Conservation (phyloP, 306 rosid genomes). For the Senna siamea region DNA sequence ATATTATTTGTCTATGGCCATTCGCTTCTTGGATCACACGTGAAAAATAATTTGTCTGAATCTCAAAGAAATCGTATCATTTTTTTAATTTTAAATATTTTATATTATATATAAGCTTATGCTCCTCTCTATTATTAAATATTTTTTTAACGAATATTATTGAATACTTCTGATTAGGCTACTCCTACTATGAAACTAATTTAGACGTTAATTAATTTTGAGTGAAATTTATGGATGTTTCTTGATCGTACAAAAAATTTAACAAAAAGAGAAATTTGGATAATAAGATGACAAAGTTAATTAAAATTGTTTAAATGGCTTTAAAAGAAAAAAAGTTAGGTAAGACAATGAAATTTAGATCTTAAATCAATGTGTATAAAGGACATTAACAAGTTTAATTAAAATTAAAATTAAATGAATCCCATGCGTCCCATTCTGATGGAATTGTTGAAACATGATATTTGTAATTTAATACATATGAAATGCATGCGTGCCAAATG, state of each 20-base stretch:
- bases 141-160: no score
- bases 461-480: no score
- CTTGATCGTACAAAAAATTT: no score
- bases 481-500: neutral
- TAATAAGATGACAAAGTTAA: neutral
- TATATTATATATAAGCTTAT: neutral
- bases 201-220: no score
- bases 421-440: neutral
- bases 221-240: no score
- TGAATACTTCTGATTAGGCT: no score
- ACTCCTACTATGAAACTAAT: no score
- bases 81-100: no score
- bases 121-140: neutral
- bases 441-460: neutral
- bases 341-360: no score
- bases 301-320: neutral
- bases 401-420: neutral
- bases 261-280: neutral
- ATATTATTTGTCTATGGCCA: neutral
- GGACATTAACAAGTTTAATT: neutral
- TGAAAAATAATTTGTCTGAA: slow-evolving; percentile 27
- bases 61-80: neutral
- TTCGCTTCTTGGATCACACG: slow-evolving; percentile 39
- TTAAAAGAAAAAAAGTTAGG: neutral
- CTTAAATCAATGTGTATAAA: neutral